These are phyloP conservation scores for Angophora floribunda DNA, from an alignment of 345 rosid species.

Conservation along the genomic window DNA sequence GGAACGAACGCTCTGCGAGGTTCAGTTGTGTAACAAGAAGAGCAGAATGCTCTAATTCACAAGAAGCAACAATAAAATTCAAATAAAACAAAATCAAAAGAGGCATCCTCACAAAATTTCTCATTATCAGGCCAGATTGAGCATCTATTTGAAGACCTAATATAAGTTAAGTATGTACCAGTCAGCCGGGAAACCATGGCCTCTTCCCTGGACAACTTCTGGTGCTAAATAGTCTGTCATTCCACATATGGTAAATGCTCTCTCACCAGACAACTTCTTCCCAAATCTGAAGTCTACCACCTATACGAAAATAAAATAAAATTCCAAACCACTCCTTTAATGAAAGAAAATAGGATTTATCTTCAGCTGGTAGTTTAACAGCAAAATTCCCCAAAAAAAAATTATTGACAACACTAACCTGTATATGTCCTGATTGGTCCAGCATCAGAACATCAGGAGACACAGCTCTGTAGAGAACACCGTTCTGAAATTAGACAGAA, in stretches of 20 bases:
- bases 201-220: conserved; percentile 83
- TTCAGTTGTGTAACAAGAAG: not conserved
- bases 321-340: not conserved
- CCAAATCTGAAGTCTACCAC: conserved; percentile 83
- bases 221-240: conserved; percentile 83
- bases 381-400: not conserved
- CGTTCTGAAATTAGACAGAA: conserved; percentile 39
- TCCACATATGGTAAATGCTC: conserved; percentile 87
- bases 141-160: not conserved
- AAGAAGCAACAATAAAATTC: not conserved
- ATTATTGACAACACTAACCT: conserved; percentile 31
- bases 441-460: conserved; percentile 81
- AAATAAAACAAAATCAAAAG: not conserved
- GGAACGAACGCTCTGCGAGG: not conserved
- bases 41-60: not conserved
- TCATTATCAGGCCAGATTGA: not conserved
- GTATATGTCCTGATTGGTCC: conserved; percentile 72
- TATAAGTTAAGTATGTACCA: conserved; percentile 37
- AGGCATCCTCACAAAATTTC: not conserved
- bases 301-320: conserved; percentile 12
- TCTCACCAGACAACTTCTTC: conserved; percentile 53
- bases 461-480: conserved; percentile 78
- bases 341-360: not conserved
- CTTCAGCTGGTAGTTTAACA: not conserved
- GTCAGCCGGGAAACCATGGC: conserved; percentile 81